Evolutionary conservation across 306 rosid species (phyloP), one percentile per base, ranked within the genome.

Genomic region (Canavalia gladiata): DNA sequence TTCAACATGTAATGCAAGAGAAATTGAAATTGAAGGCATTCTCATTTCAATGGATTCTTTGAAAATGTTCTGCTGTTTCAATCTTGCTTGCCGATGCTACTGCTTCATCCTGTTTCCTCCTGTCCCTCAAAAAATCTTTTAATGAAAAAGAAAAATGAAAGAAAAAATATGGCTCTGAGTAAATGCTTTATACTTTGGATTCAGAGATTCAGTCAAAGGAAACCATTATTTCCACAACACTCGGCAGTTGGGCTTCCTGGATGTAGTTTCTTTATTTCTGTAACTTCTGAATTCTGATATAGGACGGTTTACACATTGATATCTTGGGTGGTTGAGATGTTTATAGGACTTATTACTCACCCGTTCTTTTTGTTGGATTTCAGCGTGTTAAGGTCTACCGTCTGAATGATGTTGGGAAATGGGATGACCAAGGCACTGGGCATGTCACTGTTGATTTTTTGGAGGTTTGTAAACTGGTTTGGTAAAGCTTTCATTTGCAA

Each of bases 341-440:
- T 1, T 3, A 18, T 54, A n/a, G 35, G 55, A 76, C 62, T 69
- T 70, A 8, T 68, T 31, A 8, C 57, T 71, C 2, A 34, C 50
- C 64, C 28, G 64, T 66, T 42, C 55, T 56, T 75, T 67, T 79
- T 79, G 12, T 42, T 85, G 66, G 64, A 77, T 83, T 84, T 78
- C 98, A 94, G 98, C 97, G 98, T 49, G 98, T 94, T 73, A 94
- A 94, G 88, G 93, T 94, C 29, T 94, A 94, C 76, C 98, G 98
- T 25, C 80, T 94, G 79, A 91, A 83, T 84, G 94, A 88, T 37
- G 94, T 91, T 60, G 98, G 97, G 10, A 94, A 94, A 83, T 94
- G 98, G 98, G 98, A 94, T 83, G 98, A 94, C 83, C 98, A 92
- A 86, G 98, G 98, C 77, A 94, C 98, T 77, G 98, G 98, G 59